Percentiles rank a stretch among this genome's conserved stretches.
Conservation (phyloP, 1,139 yeast genomes). For the Suhomyces guaymorum region DNA sequence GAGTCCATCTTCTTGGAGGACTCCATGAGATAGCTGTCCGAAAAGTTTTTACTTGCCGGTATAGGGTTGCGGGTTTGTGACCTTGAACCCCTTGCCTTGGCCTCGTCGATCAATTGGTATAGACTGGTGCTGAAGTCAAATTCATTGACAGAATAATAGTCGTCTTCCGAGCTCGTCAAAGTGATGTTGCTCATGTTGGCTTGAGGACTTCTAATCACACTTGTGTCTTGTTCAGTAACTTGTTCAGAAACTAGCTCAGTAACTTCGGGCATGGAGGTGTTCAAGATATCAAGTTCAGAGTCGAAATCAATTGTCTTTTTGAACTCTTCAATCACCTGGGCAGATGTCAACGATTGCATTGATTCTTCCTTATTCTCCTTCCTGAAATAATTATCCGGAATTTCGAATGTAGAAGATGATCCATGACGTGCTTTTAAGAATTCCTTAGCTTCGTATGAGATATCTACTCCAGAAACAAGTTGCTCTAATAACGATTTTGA, state of each 20-base stretch:
- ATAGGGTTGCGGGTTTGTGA: neutral
- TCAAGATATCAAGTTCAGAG: constrained; percentile 10
- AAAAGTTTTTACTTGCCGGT: neutral
- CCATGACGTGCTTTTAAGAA: constrained; percentile 10
- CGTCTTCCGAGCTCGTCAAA: constrained; percentile 33
- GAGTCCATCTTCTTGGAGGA: constrained; percentile 4
- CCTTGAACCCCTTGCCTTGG: constrained; percentile 6
- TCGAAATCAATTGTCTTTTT: constrained; percentile 29
- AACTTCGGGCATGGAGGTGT: constrained; percentile 1
- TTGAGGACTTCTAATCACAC: neutral
- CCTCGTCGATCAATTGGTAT: constrained; percentile 10
- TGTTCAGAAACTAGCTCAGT: too few relatives aligned
- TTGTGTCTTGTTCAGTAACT: neutral
- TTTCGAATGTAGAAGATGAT: constrained; percentile 17
- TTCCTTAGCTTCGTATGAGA: constrained; percentile 5
- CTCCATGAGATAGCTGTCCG: constrained; percentile 1
- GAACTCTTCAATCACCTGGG: constrained; percentile 34
- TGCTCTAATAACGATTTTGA: constrained; percentile 10
- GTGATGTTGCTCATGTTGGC: constrained; percentile 12
- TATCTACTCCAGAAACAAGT: constrained; percentile 9
- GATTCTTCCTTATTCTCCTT: constrained; percentile 21
- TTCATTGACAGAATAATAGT: constrained; percentile 36
- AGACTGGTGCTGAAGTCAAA: constrained; percentile 16
- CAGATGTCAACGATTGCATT: constrained; percentile 31
- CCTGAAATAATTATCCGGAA: constrained; percentile 17